phyloP scores from a whole-genome alignment of 1,284 basidiomycete species.

The Ceratobasidium sp. region DNA sequence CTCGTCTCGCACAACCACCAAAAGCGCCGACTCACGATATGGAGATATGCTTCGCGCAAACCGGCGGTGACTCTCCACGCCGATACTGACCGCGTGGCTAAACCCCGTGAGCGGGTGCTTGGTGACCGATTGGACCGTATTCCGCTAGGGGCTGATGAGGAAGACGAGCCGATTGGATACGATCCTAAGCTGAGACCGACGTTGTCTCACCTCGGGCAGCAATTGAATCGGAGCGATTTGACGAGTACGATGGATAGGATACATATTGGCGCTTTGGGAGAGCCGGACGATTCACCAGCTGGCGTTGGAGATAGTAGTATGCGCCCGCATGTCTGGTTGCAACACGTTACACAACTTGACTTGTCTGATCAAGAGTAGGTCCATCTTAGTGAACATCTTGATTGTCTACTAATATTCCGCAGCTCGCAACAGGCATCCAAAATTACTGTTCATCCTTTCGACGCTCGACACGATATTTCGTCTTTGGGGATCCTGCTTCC shows the following conservation, averaged over 20 bases:
- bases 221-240: conserved; percentile 59
- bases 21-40: conserved; percentile 59
- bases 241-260: conserved; percentile 68
- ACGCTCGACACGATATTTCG: conserved; percentile 58
- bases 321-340: conserved; percentile 72
- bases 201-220: conserved; percentile 26
- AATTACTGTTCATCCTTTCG: conserved; percentile 49
- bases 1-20: conserved; percentile 35
- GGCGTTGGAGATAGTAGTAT: conserved; percentile 60
- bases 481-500: conserved; percentile 64
- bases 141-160: conserved; percentile 32
- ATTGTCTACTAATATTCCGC: conserved; percentile 45
- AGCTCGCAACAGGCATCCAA: conserved; percentile 45
- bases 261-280: conserved; percentile 57
- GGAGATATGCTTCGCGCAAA: conserved; percentile 72
- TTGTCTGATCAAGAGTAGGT: conserved; percentile 62
- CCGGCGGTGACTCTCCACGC: conserved; percentile 58
- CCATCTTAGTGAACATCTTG: conserved; percentile 42
- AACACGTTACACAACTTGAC: conserved; percentile 61
- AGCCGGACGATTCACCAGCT: conserved; percentile 48
- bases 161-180: conserved; percentile 41
- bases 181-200: conserved; percentile 41
- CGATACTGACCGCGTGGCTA: conserved; percentile 41
- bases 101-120: conserved; percentile 34
- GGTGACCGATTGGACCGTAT: conserved; percentile 27